Base-by-base conservation (phyloP, 2,329 filamentous ascomycete genomes). In the Penicillium occitanis region DNA sequence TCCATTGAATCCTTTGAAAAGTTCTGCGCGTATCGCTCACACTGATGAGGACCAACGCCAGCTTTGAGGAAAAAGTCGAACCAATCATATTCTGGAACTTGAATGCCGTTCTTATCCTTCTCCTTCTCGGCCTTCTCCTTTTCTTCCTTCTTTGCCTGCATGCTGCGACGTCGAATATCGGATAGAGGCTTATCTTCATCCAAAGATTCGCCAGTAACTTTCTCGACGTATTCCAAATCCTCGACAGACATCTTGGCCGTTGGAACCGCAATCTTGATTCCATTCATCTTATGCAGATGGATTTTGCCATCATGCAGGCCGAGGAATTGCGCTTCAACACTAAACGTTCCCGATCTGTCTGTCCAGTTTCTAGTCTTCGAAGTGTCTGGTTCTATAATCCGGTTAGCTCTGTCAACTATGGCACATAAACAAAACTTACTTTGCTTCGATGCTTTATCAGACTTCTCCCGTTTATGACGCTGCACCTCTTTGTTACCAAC, bases 11-110 rank as follows among this genome's bases (percentile, higher is more conserved):
- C 95, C 74, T 90, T 90, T 58, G 87, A 79, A 75, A 99, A 99
- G 1, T 92, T 92, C 74, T 93, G 91, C 1, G 93, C 90, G 75
- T 99, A 99, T 64, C 95, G 87, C 79, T 98, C 94, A 78, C 95
- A 99, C 55, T 97, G 89, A 66, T 96, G 92, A 59, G 94, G 91
- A 53, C 93, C 90, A 72, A 98, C 92, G 57, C 96, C 94, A 76
- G 93, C 96, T 69, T 89, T 88, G 48, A 99, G 82, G 84, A 99
- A 99, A 81, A 99, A 98, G 75, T 97, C 93, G 74, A 99, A 99
- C 95, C 95, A 99, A 77, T 99, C 95, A 76, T 98, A 96, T 58
- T 95, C 90, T 66, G 74, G 51, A 13, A 64, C 50, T 35, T 67
- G 66, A 19, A 33, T 57, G 14, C 66, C 66, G 28, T 55, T 65